These are phyloP conservation scores for Arabidopsis suecica DNA, from an alignment of 345 rosid species.

Conservation along the genomic window DNA sequence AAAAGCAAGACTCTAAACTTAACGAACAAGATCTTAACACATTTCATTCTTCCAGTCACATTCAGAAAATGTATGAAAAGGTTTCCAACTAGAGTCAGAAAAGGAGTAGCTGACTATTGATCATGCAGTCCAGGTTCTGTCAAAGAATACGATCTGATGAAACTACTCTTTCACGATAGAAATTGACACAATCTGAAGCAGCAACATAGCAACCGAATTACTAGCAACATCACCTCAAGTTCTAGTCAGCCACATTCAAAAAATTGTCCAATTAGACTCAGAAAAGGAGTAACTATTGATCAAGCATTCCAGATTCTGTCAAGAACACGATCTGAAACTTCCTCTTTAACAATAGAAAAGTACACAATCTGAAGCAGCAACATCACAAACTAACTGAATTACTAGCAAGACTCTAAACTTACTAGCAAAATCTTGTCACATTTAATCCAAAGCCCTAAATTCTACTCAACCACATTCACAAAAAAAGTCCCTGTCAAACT, in stretches of 20 bases:
- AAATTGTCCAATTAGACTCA: neutral
- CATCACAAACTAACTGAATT: neutral
- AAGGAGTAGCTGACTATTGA: neutral
- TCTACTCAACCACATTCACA: neutral
- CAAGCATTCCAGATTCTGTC: neutral
- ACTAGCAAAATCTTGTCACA: neutral
- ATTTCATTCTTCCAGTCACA: neutral
- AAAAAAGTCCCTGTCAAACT: neutral
- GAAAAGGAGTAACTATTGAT: neutral
- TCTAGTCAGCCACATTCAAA: neutral
- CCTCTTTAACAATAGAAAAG: neutral
- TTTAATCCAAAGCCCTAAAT: neutral
- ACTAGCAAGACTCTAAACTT: neutral
- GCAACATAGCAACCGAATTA: constrained; percentile 42
- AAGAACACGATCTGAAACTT: neutral
- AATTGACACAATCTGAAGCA: neutral
- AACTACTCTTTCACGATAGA: neutral
- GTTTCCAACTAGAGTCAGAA: neutral
- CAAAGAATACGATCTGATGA: neutral
- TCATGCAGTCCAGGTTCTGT: neutral
- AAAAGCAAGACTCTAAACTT: neutral
- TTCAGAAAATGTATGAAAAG: neutral
- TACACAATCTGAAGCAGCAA: neutral
- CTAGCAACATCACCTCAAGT: neutral
- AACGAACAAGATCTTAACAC: neutral